Conservation (phyloP, 768 basidiomycete species). For the Lactarius hengduanensis region DNA sequence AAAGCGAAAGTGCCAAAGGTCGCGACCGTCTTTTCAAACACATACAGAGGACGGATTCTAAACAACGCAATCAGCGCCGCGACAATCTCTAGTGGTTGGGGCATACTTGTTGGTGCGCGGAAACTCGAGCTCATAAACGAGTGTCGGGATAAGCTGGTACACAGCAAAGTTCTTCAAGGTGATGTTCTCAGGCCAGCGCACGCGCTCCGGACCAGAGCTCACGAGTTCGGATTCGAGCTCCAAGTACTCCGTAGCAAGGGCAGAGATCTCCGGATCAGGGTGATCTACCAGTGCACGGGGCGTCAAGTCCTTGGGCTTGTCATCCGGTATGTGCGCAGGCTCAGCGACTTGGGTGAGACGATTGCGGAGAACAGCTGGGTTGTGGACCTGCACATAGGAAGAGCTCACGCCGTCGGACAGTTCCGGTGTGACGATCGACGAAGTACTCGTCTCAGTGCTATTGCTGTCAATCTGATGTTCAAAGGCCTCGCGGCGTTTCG, state of each 20-base stretch:
- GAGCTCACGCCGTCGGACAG: conserved; percentile 46
- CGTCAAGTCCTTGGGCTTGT: conserved; percentile 28
- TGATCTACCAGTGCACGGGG: conserved; percentile 61
- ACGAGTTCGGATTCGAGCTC: conserved; percentile 77
- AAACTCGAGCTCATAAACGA: conserved; percentile 97
- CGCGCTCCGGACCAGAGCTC: conserved; percentile 60
- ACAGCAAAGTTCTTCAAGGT: conserved; percentile 76
- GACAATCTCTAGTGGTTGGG: not conserved
- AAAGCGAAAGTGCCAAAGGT: conserved; percentile 96
- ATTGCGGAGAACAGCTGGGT: conserved; percentile 53
- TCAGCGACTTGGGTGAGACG: conserved; percentile 41
- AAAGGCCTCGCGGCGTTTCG: conserved; percentile 42
- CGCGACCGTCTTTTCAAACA: conserved; percentile 68
- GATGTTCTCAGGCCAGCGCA: conserved; percentile 85
- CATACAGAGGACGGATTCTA: conserved; percentile 75
- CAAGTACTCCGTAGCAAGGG: conserved; percentile 70
- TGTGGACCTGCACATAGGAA: conserved; percentile 53
- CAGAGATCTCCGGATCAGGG: conserved; percentile 59
- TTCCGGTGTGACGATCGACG: conserved; percentile 42
- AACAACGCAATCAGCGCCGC: not conserved
- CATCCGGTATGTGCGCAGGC: conserved; percentile 7
- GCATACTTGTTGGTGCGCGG: conserved; percentile 81
- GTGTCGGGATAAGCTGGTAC: conserved; percentile 85
- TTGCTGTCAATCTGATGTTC: conserved; percentile 35
- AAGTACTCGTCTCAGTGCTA: conserved; percentile 20